Evolutionary conservation across 2,329 filamentous ascomycete genomes (phyloP), one percentile per base, ranked within the genome.

Genomic region (Ophiostoma sp.): DNA sequence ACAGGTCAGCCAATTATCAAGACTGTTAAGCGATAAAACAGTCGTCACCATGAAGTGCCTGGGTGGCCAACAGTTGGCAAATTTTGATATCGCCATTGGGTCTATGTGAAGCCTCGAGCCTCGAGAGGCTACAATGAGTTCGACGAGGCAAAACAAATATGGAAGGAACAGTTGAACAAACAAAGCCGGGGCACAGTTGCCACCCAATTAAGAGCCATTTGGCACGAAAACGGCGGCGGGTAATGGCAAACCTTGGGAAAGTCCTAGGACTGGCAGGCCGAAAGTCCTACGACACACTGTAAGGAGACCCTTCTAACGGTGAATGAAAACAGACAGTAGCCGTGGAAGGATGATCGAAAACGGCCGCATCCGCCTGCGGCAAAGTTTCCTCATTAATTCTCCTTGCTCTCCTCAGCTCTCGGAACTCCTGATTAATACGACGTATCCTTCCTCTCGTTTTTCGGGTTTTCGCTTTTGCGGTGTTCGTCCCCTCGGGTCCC

Each of bases 261-360:
- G 61, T 66, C 61, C 61, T 66, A 66, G 61, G 61, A 45, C 61
- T 28, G 33, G 12, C n/a, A 17, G 22, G 36, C 33, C 25, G 6
- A 69, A 69, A 69, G 66, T 69, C 66, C 66, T 69, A 69, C 45
- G 66, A 69, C 3, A 50, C 17, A 22, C 64, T 17, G 7, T 6
- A 1, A 33, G 25, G 7, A 11, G 28, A 7, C 2, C 36, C 33
- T 28, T 42, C 36, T 28, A 17, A 66, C 61, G 61, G 61, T 45
- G 36, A 9, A 17, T 22, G 12, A 45, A 66, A 66, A 19, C 33
- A 66, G 61, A 66, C n/a, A 12, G n/a, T 39, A 22, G 31, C 57
- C 4, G 31, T 8, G 11, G n/a, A n/a, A n/a, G 50, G 15, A 45
- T 22, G n/a, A 19, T 28, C 36, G 12, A 42, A 66, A 45, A 66